phyloP scores from a whole-genome alignment of 371 early-diverging fungal species.

The Circinella minor region DNA sequence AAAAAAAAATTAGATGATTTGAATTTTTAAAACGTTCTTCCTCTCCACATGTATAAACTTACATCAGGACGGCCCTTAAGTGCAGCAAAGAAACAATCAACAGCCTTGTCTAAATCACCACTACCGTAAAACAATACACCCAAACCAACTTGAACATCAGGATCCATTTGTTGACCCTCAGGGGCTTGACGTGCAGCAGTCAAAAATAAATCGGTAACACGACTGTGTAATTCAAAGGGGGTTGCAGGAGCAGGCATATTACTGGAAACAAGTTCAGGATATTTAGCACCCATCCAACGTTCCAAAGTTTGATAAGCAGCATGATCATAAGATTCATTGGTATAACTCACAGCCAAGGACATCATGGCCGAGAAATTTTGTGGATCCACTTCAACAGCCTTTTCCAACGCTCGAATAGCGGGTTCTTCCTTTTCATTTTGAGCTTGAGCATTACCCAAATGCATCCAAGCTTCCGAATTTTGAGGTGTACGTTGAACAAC shows the following conservation, averaged over 20 bases:
- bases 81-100: slow-evolving; percentile 96
- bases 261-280: slow-evolving; percentile 34
- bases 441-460: slow-evolving; percentile 81
- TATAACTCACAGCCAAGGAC: slow-evolving; percentile 93
- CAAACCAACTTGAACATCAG: slow-evolving; percentile 93
- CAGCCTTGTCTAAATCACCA: slow-evolving; percentile 90
- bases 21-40: too few species aligned
- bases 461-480: slow-evolving; percentile 79
- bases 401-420: slow-evolving; percentile 81
- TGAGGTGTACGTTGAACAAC: slow-evolving; percentile 72
- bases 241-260: slow-evolving; percentile 35
- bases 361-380: slow-evolving; percentile 69
- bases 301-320: slow-evolving; percentile 57
- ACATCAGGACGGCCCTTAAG: slow-evolving; percentile 88
- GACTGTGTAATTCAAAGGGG: slow-evolving; percentile 67
- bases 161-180: slow-evolving; percentile 79
- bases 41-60: slow-evolving; percentile 20
- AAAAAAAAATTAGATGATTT: not conserved
- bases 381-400: slow-evolving; percentile 69
- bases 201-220: slow-evolving; percentile 79
- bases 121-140: slow-evolving; percentile 94
- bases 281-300: slow-evolving; percentile 53
- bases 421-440: slow-evolving; percentile 90
- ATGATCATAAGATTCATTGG: slow-evolving; percentile 82
- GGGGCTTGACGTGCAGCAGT: slow-evolving; percentile 75